A percentile compares a stretch with the other conserved stretches of the same genome.
These are phyloP conservation scores for Wickerhamiella galacta DNA, from an alignment of 805 yeast species.

Conservation along the genomic window DNA sequence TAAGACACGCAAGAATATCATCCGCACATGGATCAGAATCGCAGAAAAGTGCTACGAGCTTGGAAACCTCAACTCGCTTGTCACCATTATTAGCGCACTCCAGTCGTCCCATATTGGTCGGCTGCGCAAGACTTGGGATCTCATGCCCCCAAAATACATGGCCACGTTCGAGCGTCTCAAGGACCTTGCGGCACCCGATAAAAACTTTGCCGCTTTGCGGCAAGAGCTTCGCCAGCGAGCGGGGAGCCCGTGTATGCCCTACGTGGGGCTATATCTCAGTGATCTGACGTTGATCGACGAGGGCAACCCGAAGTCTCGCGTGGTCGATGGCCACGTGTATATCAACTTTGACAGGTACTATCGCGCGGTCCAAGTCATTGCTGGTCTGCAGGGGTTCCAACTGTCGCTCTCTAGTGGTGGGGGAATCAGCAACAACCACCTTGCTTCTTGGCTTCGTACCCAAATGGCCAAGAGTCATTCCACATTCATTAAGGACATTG, in stretches of 20 bases:
- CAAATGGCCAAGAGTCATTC: slow-evolving; percentile 21
- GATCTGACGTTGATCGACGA: slow-evolving; percentile 24
- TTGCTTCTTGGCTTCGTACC: slow-evolving; percentile 21
- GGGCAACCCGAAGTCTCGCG: slow-evolving; percentile 20
- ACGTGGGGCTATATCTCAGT: slow-evolving; percentile 22
- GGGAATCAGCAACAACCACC: slow-evolving; percentile 10
- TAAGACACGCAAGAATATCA: slow-evolving; percentile 20
- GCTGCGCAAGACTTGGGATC: slow-evolving; percentile 21
- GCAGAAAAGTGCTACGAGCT: slow-evolving; percentile 20
- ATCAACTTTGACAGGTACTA: slow-evolving; percentile 23
- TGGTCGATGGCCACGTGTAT: slow-evolving; percentile 8
- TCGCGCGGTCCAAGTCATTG: slow-evolving; percentile 18
- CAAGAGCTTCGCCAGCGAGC: slow-evolving; percentile 14
- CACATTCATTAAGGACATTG: slow-evolving; percentile 16
- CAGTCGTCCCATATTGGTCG: slow-evolving; percentile 23
- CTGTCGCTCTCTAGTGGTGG: slow-evolving; percentile 7
- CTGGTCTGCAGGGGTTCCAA: slow-evolving; percentile 22
- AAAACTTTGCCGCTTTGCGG: slow-evolving; percentile 22
- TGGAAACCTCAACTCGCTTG: slow-evolving; percentile 20
- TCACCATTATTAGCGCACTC: slow-evolving; percentile 21
- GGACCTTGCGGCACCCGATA: slow-evolving; percentile 20
- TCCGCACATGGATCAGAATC: slow-evolving; percentile 24
- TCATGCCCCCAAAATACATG: slow-evolving; percentile 16
- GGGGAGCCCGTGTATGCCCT: slow-evolving; percentile 21
- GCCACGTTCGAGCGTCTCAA: slow-evolving; percentile 15